A percentile compares a stretch with the other conserved stretches of the same genome.
Conservation (phyloP, 306 rosid genomes). For the Cucumis hystrix region DNA sequence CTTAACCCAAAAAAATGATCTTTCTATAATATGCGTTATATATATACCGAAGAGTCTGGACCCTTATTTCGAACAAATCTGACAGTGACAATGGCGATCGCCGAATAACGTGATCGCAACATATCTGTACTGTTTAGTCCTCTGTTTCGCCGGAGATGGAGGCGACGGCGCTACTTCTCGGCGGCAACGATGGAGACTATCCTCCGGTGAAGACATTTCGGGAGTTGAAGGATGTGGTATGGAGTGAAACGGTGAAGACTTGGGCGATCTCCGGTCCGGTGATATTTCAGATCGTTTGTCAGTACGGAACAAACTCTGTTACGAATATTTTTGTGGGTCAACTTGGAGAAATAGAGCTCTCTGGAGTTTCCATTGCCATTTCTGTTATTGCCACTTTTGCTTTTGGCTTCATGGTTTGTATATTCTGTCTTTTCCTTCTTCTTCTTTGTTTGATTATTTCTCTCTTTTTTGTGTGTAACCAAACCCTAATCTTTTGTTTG, state of each 20-base stretch:
- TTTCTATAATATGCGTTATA: no score
- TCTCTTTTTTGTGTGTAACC: no score
- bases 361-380: constrained; percentile 51
- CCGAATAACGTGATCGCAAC: neutral
- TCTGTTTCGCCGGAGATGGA: neutral
- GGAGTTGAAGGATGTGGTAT: constrained; percentile 13
- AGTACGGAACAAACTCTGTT: constrained; percentile 34
- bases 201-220: constrained; percentile 7
- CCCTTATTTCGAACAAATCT: neutral
- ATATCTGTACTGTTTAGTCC: neutral
- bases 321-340: constrained; percentile 57
- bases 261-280: constrained; percentile 38
- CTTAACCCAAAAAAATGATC: neutral
- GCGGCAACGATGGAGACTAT: constrained; percentile 14
- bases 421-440: neutral
- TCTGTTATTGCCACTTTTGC: constrained; percentile 49
- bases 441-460: no score
- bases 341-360: constrained; percentile 48
- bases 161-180: neutral
- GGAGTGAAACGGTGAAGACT: constrained; percentile 21
- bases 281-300: constrained; percentile 30
- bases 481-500: no score
- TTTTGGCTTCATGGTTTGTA: constrained; percentile 41
- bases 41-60: neutral
- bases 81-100: neutral